Evolutionary conservation across 345 rosid genomes (phyloP), one percentile per base, ranked within the genome.

Genomic region (Eucalyptus erythrocorys): DNA sequence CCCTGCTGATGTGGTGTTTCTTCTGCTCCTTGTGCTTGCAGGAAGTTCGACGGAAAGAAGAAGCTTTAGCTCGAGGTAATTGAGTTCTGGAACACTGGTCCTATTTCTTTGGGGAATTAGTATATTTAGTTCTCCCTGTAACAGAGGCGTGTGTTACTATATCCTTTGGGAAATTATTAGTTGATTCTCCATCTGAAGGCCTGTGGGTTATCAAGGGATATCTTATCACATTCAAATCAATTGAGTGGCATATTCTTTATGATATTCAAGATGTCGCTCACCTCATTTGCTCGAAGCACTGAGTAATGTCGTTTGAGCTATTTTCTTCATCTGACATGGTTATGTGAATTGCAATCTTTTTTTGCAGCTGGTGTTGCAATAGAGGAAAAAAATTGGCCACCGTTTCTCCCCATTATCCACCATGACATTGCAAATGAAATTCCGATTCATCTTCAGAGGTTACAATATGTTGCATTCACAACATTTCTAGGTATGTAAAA

Each of bases 41-140:
- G 99, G 99, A 95, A 1, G 91, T 98, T 89, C 96, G 92, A 87
- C 92, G 97, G 89, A 95, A 53, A 93, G 99, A 98, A 95, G 99
- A 98, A 89, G 99, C 99, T 91, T 97, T 97, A 50, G 96, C 99
- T 87, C 93, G 96, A 94, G 99, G 99, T 95, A 93, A 64, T 59
- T 89, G 59, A 48, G 30, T 79, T 79, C 32, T 68, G 49, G 47
- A 55, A 49, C 30, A 48, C 43, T 55, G 55, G 55, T 53, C 37
- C 40, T 45, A 68, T 55, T 15, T 88, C 81, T 30, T 88, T 30
- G 40, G 48, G 34, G 21, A 55, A 19, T 37, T 55, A 53, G 50
- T 59, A 88, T 57, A 2, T 7, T 34, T 86, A 15, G 27, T 47
- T 32, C 79, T 49, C 57, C 37, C 37, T 26, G 57, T 2, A 37